Base-by-base conservation (phyloP, 108 stramenopile genomes). In the Cyclostephanos tholiformis region DNA sequence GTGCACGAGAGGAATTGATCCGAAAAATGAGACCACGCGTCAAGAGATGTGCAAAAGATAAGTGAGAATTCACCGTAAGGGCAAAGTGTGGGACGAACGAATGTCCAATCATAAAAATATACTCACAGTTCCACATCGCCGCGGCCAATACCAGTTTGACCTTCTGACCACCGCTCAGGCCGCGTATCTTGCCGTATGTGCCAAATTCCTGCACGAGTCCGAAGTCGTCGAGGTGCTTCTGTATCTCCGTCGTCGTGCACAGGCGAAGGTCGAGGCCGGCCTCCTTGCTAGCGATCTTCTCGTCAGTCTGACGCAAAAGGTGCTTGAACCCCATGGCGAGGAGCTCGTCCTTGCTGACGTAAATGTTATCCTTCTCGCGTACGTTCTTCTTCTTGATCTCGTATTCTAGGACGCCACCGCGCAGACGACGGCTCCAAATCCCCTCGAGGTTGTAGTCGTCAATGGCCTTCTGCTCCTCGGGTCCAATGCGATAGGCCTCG, bases 121-220 rank as follows among this genome's bases (percentile, higher is more conserved):
- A 14, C 51, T 38, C 51, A 51, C 87, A 86, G 69, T 96, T 98
- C 98, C 98, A 99, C 87, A 97, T 97, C 30, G 97, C 97, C n/a
- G 98, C 97, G 9, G 97, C 98, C 73, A 99, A 71, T 10, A 99
- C 98, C 52, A 99, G 87, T 86, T 99, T 99, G 25, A 99, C 97
- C 86, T 99, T 99, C 69, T 99, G 98, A 20, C 98, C 98, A 23
- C 98, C 98, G 13, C 90, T 91, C 46, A 99, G 70, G 30, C 97
- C 97, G 25, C 94, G 91, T 75, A 99, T 97, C 83, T 96, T 97
- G 56, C 96, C 96, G 82, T 98, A 97, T 11, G 97, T 97, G 58
- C 97, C 98, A 76, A 96, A 97, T 76, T 99, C 97, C 55, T 96
- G 93, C n/a, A 89, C 92, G 29, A 99, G 67, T 16, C 98, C 98